Percentiles rank a stretch among this genome's conserved stretches.
phyloP scores from a whole-genome alignment of 2,329 filamentous ascomycete species.

The Nemania abortiva region DNA sequence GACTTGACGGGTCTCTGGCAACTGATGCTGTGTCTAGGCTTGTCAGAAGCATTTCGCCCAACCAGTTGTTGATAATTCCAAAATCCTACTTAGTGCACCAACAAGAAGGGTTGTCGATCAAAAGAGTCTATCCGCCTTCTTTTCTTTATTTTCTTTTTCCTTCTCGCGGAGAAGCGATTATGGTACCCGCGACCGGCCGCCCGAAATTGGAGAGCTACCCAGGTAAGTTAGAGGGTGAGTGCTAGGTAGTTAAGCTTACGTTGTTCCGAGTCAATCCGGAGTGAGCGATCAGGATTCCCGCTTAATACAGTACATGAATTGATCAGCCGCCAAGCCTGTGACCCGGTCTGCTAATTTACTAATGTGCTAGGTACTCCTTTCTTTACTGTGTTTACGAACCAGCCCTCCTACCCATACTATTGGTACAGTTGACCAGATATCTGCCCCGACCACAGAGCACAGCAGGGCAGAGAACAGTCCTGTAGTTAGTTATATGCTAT shows the following conservation, averaged over 20 bases:
- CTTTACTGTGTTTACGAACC: background rate
- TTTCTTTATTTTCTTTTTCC: too few species aligned
- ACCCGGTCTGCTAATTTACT: conserved; percentile 11
- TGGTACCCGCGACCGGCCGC: background rate
- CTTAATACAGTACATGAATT: conserved; percentile 14
- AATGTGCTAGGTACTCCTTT: background rate
- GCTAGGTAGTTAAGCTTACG: conserved; percentile 20
- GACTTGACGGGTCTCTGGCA: background rate
- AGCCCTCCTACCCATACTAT: background rate
- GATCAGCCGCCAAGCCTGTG: conserved; percentile 33
- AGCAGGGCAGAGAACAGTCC: background rate
- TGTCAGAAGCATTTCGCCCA: too few species aligned
- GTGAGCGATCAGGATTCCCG: conserved; percentile 30
- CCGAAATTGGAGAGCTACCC: background rate
- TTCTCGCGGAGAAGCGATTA: background rate
- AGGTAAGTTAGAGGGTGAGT: too few species aligned
- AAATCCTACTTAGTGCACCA: background rate
- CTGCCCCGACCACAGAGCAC: background rate
- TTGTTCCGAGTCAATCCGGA: conserved; percentile 29
- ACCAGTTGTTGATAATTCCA: background rate
- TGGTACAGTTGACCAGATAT: too few species aligned
- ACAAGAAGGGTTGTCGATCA: background rate
- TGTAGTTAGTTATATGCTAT: conserved; percentile 10
- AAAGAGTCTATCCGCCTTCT: too few species aligned
- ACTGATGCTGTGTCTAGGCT: too few species aligned